Conservation (phyloP, 2,329 filamentous ascomycete species). For the Ophiostoma angusticollis region DNA sequence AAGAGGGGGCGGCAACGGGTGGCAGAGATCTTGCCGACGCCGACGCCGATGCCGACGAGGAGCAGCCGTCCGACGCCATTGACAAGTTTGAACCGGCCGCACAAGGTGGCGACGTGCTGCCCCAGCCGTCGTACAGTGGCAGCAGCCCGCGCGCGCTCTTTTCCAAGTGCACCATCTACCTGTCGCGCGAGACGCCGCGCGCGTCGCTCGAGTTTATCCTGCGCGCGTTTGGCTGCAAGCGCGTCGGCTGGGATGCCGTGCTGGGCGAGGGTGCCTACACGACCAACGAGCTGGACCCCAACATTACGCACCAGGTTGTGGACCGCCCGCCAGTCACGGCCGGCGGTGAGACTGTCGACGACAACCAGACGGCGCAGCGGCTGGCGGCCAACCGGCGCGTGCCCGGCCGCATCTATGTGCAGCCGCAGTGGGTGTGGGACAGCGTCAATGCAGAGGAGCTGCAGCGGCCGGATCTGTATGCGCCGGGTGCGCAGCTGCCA, state of each 20-base stretch:
- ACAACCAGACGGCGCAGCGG: conserved; percentile 50
- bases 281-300: conserved; percentile 70
- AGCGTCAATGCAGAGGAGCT: conserved; percentile 86
- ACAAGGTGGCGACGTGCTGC: conserved; percentile 72
- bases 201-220: conserved; percentile 87
- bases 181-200: conserved; percentile 86
- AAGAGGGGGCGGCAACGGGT: conserved; percentile 18
- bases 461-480: conserved; percentile 75
- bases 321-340: conserved; percentile 61
- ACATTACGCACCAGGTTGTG: conserved; percentile 93
- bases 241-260: conserved; percentile 86
- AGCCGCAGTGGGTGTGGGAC: conserved; percentile 99
- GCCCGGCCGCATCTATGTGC: conserved; percentile 83
- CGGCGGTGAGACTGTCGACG: conserved; percentile 33
- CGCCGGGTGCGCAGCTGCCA: conserved; percentile 76
- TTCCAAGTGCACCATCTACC: conserved; percentile 76
- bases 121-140: conserved; percentile 58
- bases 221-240: conserved; percentile 87
- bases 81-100: conserved; percentile 85
- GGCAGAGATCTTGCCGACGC: conserved; percentile 33
- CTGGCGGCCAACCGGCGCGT: conserved; percentile 56
- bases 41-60: conserved; percentile 25
- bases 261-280: conserved; percentile 89
- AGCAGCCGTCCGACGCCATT: conserved; percentile 48
- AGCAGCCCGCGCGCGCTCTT: conserved; percentile 66